Evolutionary conservation across 2,329 filamentous ascomycete genomes (phyloP).

Genomic region (Trichoderma harzianum): DNA sequence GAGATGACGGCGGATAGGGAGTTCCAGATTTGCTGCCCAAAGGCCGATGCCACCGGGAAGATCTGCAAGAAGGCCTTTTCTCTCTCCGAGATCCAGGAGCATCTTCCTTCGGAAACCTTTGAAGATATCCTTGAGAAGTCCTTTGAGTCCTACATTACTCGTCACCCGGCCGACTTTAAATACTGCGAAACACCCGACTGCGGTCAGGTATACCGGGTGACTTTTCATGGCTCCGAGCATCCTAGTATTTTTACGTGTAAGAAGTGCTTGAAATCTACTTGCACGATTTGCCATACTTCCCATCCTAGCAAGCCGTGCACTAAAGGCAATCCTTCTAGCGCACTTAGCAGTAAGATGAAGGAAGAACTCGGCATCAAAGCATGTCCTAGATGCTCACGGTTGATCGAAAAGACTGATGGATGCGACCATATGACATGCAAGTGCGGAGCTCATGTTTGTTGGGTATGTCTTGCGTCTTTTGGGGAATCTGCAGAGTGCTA

Average conservation of each 20-base stretch:
- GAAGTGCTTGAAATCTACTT: constrained; percentile 35
- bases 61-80: background rate
- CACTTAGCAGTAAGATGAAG: constrained; percentile 31
- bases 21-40: constrained; percentile 9
- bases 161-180: constrained; percentile 30
- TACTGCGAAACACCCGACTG: constrained; percentile 45
- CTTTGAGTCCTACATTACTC: constrained; percentile 34
- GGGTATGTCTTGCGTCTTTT: constrained; percentile 38
- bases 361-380: constrained; percentile 36
- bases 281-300: constrained; percentile 34
- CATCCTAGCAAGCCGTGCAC: constrained; percentile 36
- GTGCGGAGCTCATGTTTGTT: constrained; percentile 46
- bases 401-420: constrained; percentile 42
- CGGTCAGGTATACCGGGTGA: constrained; percentile 38
- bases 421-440: constrained; percentile 47
- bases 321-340: constrained; percentile 22
- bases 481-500: background rate
- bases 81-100: background rate
- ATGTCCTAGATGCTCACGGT: constrained; percentile 39
- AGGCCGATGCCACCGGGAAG: background rate
- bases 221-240: background rate
- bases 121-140: constrained; percentile 33
- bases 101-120: background rate
- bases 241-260: constrained; percentile 32
- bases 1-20: background rate